These are phyloP conservation scores for Chara braunii DNA, from an alignment of 139 green algal genomes.

Conservation along the genomic window DNA sequence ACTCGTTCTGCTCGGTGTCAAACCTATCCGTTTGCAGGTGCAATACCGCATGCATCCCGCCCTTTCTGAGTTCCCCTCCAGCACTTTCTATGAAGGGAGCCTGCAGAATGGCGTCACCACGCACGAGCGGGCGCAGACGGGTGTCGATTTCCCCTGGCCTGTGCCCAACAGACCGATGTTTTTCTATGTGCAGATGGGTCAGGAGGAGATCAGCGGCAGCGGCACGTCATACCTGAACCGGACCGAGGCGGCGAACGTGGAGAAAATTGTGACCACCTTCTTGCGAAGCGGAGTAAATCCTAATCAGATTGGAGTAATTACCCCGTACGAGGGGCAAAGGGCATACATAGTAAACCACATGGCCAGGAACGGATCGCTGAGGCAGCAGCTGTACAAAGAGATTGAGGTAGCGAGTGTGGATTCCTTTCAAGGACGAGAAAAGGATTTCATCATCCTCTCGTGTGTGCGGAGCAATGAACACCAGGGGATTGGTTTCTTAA, in stretches of 20 bases:
- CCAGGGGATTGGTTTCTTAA: conserved; percentile 88
- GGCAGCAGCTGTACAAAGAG: conserved; percentile 77
- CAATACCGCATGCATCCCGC: conserved; percentile 98
- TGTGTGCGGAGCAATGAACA: conserved; percentile 93
- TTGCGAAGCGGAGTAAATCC: conserved; percentile 63
- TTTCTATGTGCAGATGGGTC: conserved; percentile 86
- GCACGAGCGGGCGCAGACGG: conserved; percentile 47
- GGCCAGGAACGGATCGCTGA: conserved; percentile 63
- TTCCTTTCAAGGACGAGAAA: conserved; percentile 80
- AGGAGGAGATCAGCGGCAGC: conserved; percentile 64
- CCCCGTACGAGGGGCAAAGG: conserved; percentile 94
- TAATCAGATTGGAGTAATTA: conserved; percentile 86
- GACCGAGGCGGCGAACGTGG: conserved; percentile 79
- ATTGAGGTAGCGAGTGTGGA: conserved; percentile 63
- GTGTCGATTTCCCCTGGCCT: conserved; percentile 74
- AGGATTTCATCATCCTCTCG: conserved; percentile 96
- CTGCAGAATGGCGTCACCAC: conserved; percentile 74
- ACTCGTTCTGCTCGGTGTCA: conserved; percentile 81
- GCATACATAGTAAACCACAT: conserved; percentile 78
- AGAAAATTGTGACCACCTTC: conserved; percentile 84
- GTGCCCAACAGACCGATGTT: conserved; percentile 78
- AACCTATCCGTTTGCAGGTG: conserved; percentile 81
- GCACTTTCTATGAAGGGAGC: conserved; percentile 95
- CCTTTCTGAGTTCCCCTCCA: conserved; percentile 88
- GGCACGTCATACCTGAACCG: conserved; percentile 96